These are phyloP conservation scores for Naematelia encephala DNA, from an alignment of 768 basidiomycete species.

Conservation along the genomic window DNA sequence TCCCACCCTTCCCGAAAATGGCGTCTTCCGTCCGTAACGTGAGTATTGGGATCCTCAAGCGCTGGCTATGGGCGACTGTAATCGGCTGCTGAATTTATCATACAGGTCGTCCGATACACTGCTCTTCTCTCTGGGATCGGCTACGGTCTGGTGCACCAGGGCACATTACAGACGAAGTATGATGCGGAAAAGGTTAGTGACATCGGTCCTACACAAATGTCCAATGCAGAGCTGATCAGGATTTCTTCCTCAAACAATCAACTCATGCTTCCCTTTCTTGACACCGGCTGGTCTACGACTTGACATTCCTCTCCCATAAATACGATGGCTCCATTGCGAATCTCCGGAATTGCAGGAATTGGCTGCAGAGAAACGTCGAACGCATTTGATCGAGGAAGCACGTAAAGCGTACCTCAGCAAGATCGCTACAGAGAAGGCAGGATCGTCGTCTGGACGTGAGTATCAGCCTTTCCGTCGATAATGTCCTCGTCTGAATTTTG, in stretches of 20 bases:
- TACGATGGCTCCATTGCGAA: background rate
- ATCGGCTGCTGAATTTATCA: background rate
- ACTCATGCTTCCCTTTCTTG: too few species aligned
- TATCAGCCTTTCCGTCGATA: constrained; percentile 34
- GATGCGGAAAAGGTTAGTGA: constrained; percentile 69
- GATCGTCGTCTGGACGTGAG: constrained; percentile 39
- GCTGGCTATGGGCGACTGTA: background rate
- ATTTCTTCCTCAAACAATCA: background rate
- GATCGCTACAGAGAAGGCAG: constrained; percentile 45
- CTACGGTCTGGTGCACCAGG: constrained; percentile 90
- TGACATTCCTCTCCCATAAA: background rate
- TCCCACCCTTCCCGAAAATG: constrained; percentile 18
- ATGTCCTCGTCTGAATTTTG: background rate
- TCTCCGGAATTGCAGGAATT: constrained; percentile 5
- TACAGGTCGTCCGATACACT: constrained; percentile 87
- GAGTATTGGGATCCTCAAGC: constrained; percentile 15
- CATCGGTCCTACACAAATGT: background rate
- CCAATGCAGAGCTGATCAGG: constrained; percentile 6
- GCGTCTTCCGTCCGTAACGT: constrained; percentile 38
- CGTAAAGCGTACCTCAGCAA: constrained; percentile 80
- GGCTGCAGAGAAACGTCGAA: constrained; percentile 54
- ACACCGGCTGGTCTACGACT: too few species aligned
- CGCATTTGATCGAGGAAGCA: constrained; percentile 76
- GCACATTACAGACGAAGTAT: constrained; percentile 77
- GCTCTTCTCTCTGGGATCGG: constrained; percentile 79